Evolutionary conservation across 495 filamentous ascomycete genomes (phyloP).

Genomic region (Neurospora tetrasperma): DNA sequence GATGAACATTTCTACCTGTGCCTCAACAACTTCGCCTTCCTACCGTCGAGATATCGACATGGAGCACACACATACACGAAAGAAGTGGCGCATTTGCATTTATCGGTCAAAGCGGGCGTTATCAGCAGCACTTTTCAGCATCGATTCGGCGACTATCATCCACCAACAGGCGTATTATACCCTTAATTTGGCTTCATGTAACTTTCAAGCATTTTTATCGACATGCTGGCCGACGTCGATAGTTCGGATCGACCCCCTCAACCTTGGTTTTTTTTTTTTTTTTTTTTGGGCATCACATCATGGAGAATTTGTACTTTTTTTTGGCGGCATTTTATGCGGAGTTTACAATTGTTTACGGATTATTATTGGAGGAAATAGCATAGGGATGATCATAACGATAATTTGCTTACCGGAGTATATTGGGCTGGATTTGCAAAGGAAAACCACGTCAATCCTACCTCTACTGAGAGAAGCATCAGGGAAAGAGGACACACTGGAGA

Average conservation of each 20-base stretch:
- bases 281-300: background rate
- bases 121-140: background rate
- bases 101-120: background rate
- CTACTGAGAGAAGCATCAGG: background rate
- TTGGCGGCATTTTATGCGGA: background rate
- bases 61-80: background rate
- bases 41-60: background rate
- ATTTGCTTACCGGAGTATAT: background rate
- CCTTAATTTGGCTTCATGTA: background rate
- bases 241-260: background rate
- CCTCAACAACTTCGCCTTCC: background rate
- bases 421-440: background rate
- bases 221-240: background rate
- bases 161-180: conserved; percentile 3
- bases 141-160: background rate
- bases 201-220: background rate
- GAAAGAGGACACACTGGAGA: background rate
- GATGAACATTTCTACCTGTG: background rate
- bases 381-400: background rate
- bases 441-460: background rate
- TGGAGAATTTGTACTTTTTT: background rate
- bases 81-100: background rate
- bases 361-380: background rate
- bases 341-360: background rate
- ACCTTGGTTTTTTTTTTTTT: background rate